Base-by-base conservation (phyloP, 371 early-diverging fungal species). In the Haplosporangium sp. region DNA sequence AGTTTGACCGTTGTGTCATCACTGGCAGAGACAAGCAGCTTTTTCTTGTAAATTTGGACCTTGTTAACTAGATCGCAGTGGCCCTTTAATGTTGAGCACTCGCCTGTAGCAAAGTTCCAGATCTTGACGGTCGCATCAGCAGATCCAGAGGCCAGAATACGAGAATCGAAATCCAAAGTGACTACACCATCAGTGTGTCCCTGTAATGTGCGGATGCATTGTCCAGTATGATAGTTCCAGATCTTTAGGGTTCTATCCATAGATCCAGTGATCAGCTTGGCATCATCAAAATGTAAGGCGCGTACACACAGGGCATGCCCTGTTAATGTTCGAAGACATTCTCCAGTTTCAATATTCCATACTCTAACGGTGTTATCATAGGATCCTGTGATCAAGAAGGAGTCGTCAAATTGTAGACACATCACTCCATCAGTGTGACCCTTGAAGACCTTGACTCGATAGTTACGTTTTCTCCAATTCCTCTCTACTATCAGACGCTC, bases 151-250 rank as follows among this genome's bases (percentile, higher is more conserved):
- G 93, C 97, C 61, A 96, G 82, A 6, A 92, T 69, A 52, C 93
- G 89, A 27, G 91, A 90, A 69, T 93, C 91, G 78, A 95, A 97
- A 83, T 98, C 95, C 35, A 97, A 85, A 35, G 92, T 93, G 37
- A 92, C 87, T 17, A 98, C 94, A 19, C 96, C 97, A 66, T 88
- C 90, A 42, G 97, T 96, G 66, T 92, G 93, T 44, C 93, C 93
- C 52, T 89, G 92, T 61, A 99, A 82, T 0, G 93, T 94, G 39
- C 96, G 93, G 48, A 99, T 90, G 69, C 94, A 93, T 45, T 92
- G 85, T 39, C 97, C 98, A 1, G 92, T 94, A 60, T 95, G 93
- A 78, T 96, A 94, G 85, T 98, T 95, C 99, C 99, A 99, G 61
- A 99, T 93, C 70, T 94, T 88, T 17, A 99, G 89, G 0, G 97